Conservation (phyloP, 306 rosid species). For the Sophora flavescens region DNA sequence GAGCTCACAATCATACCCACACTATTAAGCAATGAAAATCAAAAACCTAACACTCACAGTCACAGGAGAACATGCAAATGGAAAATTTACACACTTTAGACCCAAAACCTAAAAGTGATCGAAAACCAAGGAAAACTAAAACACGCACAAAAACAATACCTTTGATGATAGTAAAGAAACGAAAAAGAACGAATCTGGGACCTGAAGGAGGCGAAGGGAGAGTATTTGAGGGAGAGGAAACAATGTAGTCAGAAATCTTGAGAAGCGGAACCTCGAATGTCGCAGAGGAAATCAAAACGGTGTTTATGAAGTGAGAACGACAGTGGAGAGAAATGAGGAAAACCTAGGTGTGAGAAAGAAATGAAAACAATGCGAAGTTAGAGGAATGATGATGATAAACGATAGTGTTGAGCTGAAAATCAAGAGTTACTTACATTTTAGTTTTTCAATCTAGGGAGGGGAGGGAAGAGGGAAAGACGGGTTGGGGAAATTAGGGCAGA, state of each 20-base stretch:
- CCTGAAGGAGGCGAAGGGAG: not conserved
- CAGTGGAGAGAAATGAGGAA: not conserved
- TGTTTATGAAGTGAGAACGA: not conserved
- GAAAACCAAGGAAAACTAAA: not conserved
- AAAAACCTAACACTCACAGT: not conserved
- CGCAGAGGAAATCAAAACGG: not conserved
- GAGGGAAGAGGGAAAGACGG: no score
- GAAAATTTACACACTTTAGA: not conserved
- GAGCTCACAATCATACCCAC: not conserved
- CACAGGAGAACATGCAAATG: constrained; percentile 16
- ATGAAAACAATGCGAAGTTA: not conserved
- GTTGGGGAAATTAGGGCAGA: no score
- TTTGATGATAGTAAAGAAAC: not conserved
- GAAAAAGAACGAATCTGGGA: not conserved
- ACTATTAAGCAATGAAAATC: not conserved
- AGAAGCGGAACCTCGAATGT: not conserved
- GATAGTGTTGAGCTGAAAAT: not conserved
- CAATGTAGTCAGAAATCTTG: constrained; percentile 3
- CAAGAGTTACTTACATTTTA: not conserved
- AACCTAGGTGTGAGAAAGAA: not conserved
- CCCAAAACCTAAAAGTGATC: constrained; percentile 21
- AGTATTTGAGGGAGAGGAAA: not conserved
- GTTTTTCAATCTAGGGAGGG: no score
- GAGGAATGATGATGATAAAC: not conserved
- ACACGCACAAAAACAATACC: not conserved